Evolutionary conservation across 805 yeast species (phyloP).

Genomic region (Yarrowia sp.): DNA sequence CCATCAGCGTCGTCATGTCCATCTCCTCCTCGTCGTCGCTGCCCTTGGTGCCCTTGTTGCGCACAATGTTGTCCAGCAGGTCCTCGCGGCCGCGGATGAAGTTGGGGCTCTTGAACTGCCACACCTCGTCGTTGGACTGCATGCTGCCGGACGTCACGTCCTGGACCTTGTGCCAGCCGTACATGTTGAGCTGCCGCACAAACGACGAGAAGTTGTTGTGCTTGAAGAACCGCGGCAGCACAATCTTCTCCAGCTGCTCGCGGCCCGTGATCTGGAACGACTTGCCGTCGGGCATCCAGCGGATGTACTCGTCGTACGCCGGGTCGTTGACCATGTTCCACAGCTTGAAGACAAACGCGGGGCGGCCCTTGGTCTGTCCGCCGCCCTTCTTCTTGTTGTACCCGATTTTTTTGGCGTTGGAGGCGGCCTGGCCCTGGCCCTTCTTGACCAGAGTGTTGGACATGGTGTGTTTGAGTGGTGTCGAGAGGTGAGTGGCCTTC

Average conservation of each 20-base stretch:
- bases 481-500: too few species aligned
- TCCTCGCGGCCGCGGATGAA: constrained; percentile 79
- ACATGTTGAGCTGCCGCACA: constrained; percentile 96
- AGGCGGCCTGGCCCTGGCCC: constrained; percentile 22
- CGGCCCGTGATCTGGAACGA: constrained; percentile 81
- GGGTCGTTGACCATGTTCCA: constrained; percentile 96
- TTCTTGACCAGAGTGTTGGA: constrained; percentile 26
- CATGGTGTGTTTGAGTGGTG: background rate
- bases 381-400: constrained; percentile 32
- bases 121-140: constrained; percentile 64
- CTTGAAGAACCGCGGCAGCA: constrained; percentile 89
- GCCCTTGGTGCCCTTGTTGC: constrained; percentile 58
- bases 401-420: constrained; percentile 14
- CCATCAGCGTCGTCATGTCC: constrained; percentile 54
- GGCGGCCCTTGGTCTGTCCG: constrained; percentile 44
- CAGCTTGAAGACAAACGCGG: constrained; percentile 88
- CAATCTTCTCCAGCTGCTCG: constrained; percentile 75
- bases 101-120: constrained; percentile 84
- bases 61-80: constrained; percentile 74
- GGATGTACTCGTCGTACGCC: constrained; percentile 62
- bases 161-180: constrained; percentile 98
- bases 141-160: constrained; percentile 70
- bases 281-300: constrained; percentile 84
- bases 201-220: constrained; percentile 94
- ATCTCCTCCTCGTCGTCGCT: constrained; percentile 43